Evolutionary conservation across 129 eudicot species (phyloP).

Genomic region (Solidago caesia): DNA sequence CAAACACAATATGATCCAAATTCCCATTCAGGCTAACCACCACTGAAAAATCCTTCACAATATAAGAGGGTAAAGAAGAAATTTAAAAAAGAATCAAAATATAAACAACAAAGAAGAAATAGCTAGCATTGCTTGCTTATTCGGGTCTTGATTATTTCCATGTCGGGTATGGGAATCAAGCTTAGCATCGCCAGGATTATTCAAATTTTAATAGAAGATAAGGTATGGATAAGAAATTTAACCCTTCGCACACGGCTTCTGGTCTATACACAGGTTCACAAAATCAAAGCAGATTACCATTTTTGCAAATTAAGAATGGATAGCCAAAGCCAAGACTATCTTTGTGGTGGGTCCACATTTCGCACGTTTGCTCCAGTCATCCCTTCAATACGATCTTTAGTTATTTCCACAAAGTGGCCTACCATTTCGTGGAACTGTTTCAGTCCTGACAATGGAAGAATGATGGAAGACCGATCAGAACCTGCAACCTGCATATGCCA

Average conservation of each 20-base stretch:
- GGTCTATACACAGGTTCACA: slow-evolving; percentile 33
- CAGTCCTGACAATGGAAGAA: slow-evolving; percentile 94
- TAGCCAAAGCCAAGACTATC: slow-evolving; percentile 40
- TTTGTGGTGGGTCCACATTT: slow-evolving; percentile 92
- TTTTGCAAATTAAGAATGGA: not conserved
- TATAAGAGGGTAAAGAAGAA: slow-evolving; percentile 20
- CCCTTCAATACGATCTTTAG: slow-evolving; percentile 85
- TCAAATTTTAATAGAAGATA: slow-evolving; percentile 33
- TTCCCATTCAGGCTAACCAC: slow-evolving; percentile 36
- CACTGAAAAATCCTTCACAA: slow-evolving; percentile 24
- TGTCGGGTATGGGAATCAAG: slow-evolving; percentile 31
- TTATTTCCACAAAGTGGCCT: slow-evolving; percentile 92
- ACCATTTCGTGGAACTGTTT: slow-evolving; percentile 95
- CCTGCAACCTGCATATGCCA: slow-evolving; percentile 84
- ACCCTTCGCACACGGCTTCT: slow-evolving; percentile 33
- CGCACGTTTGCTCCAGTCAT: slow-evolving; percentile 87
- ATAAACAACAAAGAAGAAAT: slow-evolving; percentile 12
- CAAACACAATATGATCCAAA: slow-evolving; percentile 29
- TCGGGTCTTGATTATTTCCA: slow-evolving; percentile 32
- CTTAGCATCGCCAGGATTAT: slow-evolving; percentile 49
- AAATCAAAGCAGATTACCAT: slow-evolving; percentile 21
- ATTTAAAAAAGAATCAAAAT: not conserved
- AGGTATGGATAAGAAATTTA: slow-evolving; percentile 24
- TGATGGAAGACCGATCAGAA: slow-evolving; percentile 92
- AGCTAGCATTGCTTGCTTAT: slow-evolving; percentile 45